Percentiles rank a stretch among this genome's conserved stretches.
phyloP scores from a whole-genome alignment of 352 stramenopile species.

The Phytopythium delawarense region DNA sequence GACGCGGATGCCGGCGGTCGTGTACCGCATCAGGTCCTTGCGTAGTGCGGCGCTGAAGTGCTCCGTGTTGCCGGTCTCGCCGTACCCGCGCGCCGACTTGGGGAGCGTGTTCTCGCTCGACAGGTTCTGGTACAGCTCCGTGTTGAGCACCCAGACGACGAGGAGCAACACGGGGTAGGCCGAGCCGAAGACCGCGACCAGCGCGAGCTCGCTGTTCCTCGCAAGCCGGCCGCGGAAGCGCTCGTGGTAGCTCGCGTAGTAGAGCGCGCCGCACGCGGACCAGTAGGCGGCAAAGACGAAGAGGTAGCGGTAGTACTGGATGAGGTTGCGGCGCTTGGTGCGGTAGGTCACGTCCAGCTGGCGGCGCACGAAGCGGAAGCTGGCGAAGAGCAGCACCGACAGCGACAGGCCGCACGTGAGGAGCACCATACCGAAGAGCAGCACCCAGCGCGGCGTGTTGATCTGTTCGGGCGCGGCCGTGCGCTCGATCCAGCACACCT shows the following conservation, averaged over 20 bases:
- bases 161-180: conserved; percentile 68
- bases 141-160: conserved; percentile 80
- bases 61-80: conserved; percentile 44
- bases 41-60: conserved; percentile 76
- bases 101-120: conserved; percentile 66
- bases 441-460: conserved; percentile 64
- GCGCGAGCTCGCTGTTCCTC: conserved; percentile 50
- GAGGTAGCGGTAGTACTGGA: conserved; percentile 86
- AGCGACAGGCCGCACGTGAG: conserved; percentile 57
- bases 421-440: conserved; percentile 53
- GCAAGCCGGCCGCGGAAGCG: conserved; percentile 54
- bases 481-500: conserved; percentile 74
- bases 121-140: conserved; percentile 76
- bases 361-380: conserved; percentile 78
- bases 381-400: conserved; percentile 74
- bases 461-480: conserved; percentile 33
- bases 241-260: conserved; percentile 71
- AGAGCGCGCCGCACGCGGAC: conserved; percentile 56
- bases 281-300: conserved; percentile 74
- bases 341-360: conserved; percentile 84
- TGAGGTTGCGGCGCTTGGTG: conserved; percentile 70
- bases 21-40: conserved; percentile 86
- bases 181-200: conserved; percentile 63
- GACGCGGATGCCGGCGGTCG: conserved; percentile 74
- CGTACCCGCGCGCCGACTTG: conserved; percentile 41